These are phyloP conservation scores for Penicillium olsonii DNA, from an alignment of 2,329 filamentous ascomycete species.

Conservation along the genomic window DNA sequence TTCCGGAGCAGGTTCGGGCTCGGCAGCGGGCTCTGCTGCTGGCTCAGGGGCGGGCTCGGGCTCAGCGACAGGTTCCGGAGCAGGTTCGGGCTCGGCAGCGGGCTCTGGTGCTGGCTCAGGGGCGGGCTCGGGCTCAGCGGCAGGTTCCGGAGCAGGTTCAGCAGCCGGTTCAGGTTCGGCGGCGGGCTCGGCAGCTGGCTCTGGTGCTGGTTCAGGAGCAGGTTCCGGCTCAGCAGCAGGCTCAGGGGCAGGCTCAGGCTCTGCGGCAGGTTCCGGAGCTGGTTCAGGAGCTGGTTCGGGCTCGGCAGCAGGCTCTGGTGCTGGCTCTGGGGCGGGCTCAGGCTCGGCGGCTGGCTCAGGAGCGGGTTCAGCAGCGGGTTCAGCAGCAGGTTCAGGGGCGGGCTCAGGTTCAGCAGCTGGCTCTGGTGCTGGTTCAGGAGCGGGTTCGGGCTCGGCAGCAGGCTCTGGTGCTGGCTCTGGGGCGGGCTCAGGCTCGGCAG, in stretches of 20 bases:
- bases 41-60: constrained; percentile 11
- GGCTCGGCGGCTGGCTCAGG: background rate
- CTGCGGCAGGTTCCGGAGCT: constrained; percentile 9
- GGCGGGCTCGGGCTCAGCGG: background rate
- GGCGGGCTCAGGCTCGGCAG: background rate
- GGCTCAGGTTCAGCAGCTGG: background rate
- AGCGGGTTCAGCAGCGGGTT: constrained; percentile 6
- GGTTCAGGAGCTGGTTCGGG: constrained; percentile 12
- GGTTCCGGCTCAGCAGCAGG: constrained; percentile 16
- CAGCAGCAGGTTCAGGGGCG: constrained; percentile 3
- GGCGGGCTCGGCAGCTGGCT: constrained; percentile 1
- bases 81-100: constrained; percentile 16
- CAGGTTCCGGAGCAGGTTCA: constrained; percentile 7
- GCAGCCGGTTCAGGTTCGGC: constrained; percentile 15
- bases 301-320: constrained; percentile 13
- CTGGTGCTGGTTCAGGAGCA: constrained; percentile 3
- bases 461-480: background rate
- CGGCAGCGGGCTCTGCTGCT: constrained; percentile 12
- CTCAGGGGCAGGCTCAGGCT: constrained; percentile 7
- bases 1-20: background rate
- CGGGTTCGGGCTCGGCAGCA: constrained; percentile 9
- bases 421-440: constrained; percentile 8
- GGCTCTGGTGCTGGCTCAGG: no score
- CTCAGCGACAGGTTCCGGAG: constrained; percentile 4
- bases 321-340: background rate